Evolutionary conservation across 768 basidiomycete genomes (phyloP), one percentile per base, ranked within the genome.

Genomic region (Pholiota molesta): DNA sequence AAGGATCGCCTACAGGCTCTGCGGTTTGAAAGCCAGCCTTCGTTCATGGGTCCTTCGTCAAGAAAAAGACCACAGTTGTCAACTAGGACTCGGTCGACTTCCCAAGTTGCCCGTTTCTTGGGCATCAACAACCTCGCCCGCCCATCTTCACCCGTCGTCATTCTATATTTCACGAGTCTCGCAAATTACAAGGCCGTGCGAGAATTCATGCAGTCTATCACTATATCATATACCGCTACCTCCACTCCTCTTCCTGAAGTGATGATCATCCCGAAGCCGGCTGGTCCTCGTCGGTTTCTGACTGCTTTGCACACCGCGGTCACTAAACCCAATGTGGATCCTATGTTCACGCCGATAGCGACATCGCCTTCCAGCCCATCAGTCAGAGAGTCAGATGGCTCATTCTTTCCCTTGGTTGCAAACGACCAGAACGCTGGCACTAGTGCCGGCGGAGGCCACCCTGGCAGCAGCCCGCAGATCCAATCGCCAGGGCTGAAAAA

Each of bases 261-360:
- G 29, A 92, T 99, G 84, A 94, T 99, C 66, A 90, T 99, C 40
- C 97, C 96, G 21, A 99, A 99, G 75, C 97, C 97, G 10, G 96
- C 92, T 17, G 97, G 97, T 5, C 97, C 97, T 7, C 87, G 97
- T 40, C 87, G 97, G 9, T 89, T 98, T 67, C 79, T 99, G 66
- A 96, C 95, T 21, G 91, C 95, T 26, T 79, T 99, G 17, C 91
- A 97, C 72, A 98, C 94, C 4, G 95, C 95, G 1, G 83, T 93
- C 53, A 91, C 86, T 9, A 92, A 89, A 65, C 96, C 97, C 0
- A 71, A 86, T 11, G 86, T 99, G 31, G 97, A 99, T 71, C 92
- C 96, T 0, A 91, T 89, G 73, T 97, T 99, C 70, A 75, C 85
- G 0, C 97, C 97, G n/a, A 99, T 94, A 64, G 97, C 97, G 0